Base-by-base conservation (phyloP, 2,329 filamentous ascomycete genomes). In the Aspergillus clavatus region DNA sequence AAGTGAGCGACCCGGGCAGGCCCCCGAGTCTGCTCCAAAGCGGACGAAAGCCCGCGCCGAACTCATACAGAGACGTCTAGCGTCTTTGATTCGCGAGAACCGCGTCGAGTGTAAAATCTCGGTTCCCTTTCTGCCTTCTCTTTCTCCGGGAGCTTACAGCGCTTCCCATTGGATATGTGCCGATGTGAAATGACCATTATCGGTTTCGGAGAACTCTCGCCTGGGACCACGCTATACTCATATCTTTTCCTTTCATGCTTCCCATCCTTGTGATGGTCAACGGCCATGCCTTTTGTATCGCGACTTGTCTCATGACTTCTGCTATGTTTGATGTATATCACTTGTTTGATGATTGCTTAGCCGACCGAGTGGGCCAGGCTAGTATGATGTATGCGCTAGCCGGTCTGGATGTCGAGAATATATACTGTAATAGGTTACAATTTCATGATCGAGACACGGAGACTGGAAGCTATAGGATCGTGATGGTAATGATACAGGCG, bases 11-110 rank as follows among this genome's bases (percentile, higher is more conserved):
- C 22, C 46, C 55, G 47, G 58, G 61, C 47, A 58, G 66, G 49
- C 66, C 68, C 27, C 68, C 69, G 7, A 71, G 63, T 61, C 53
- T 71, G 26, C 50, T 71, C 43, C 64, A 69, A 48, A 66, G 63
- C 44, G 69, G 68, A 12, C 61, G 66, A 42, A 65, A 65, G 44
- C 64, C 68, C 8, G 59, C 55, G 6, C 52, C 57, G 28, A 66
- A 68, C 36, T 63, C 61, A 21, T 67, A 54, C 39, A 58, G 62
- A 43, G 57, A 68, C 52, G 59, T 71, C 38, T 67, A 53, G 52
- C 28, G 18, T 43, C 35, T 36, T 28, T 46, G 40, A 40, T 46
- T 35, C 3, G 26, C 22, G 12, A 11, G 19, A 14, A 29, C 16
- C 22, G n/a, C n/a, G n/a, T n/a, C n/a, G n/a, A n/a, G n/a, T n/a